A percentile compares a stretch with the other conserved stretches of the same genome.
phyloP scores from a whole-genome alignment of 1,139 yeast species.

The Candida sanyaensis region DNA sequence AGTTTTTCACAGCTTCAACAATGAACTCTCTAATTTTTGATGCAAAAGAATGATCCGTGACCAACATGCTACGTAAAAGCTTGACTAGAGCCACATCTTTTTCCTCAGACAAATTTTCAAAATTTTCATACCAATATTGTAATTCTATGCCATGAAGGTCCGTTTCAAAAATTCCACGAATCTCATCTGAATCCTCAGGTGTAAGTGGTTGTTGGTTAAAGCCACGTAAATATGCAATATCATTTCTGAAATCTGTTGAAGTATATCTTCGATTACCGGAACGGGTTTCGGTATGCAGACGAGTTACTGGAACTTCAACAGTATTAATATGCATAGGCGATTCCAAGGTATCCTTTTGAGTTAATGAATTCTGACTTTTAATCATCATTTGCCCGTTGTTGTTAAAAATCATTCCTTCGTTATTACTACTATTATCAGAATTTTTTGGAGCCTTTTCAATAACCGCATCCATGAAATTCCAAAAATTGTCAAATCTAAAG shows the following conservation, averaged over 20 bases:
- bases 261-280: slow-evolving; percentile 18
- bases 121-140: slow-evolving; percentile 7
- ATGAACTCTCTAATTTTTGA: slow-evolving; percentile 9
- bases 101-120: slow-evolving; percentile 10
- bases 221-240: slow-evolving; percentile 24
- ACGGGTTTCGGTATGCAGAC: slow-evolving; percentile 9
- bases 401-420: not conserved
- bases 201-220: slow-evolving; percentile 14
- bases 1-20: slow-evolving; percentile 4
- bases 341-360: slow-evolving; percentile 31
- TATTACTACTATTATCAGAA: not conserved
- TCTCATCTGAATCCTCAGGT: slow-evolving; percentile 21
- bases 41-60: slow-evolving; percentile 10
- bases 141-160: slow-evolving; percentile 4
- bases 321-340: slow-evolving; percentile 37
- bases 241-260: slow-evolving; percentile 28
- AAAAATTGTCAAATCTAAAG: slow-evolving; percentile 33
- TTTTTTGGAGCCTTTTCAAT: slow-evolving; percentile 22
- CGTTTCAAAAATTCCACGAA: slow-evolving; percentile 12
- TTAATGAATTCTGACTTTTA: slow-evolving; percentile 11
- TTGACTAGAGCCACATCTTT: slow-evolving; percentile 15
- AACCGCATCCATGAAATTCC: slow-evolving; percentile 39
- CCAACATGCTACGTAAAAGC: slow-evolving; percentile 22
- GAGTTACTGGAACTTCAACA: slow-evolving; percentile 9
- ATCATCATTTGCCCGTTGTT: not conserved